A percentile compares a stretch with the other conserved stretches of the same genome.
These are phyloP conservation scores for Gossypium davidsonii DNA, from an alignment of 441 rosid genomes.

Conservation along the genomic window DNA sequence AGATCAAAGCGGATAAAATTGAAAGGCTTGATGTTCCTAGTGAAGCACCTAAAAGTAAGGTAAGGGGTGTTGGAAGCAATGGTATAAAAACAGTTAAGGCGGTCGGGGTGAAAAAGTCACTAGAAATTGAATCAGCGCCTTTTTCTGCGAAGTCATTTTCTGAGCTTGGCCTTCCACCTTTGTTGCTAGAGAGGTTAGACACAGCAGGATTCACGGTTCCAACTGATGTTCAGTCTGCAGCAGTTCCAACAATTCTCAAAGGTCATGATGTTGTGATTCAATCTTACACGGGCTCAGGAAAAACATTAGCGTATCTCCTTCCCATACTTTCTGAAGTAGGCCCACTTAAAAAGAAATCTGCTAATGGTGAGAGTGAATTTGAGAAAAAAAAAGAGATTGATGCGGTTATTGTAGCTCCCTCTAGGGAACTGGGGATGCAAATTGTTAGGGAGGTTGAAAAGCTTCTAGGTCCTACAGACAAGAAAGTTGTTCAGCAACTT, in stretches of 20 bases:
- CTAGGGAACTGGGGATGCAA: slow-evolving; percentile 90
- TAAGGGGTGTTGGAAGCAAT: slow-evolving; percentile 27
- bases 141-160: slow-evolving; percentile 73
- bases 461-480: slow-evolving; percentile 69
- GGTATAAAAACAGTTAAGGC: slow-evolving; percentile 33
- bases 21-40: slow-evolving; percentile 26
- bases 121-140: slow-evolving; percentile 42
- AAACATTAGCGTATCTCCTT: slow-evolving; percentile 74
- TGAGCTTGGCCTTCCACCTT: slow-evolving; percentile 74
- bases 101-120: slow-evolving; percentile 29
- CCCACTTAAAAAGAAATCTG: slow-evolving; percentile 43
- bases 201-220: slow-evolving; percentile 66
- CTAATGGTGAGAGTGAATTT: slow-evolving; percentile 25
- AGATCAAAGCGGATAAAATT: slow-evolving; percentile 22
- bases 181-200: slow-evolving; percentile 59
- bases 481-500: slow-evolving; percentile 80
- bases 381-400: slow-evolving; percentile 55
- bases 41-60: slow-evolving; percentile 31
- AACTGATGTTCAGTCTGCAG: slow-evolving; percentile 83
- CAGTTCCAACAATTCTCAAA: slow-evolving; percentile 64
- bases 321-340: slow-evolving; percentile 71
- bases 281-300: slow-evolving; percentile 91
- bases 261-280: slow-evolving; percentile 79
- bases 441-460: slow-evolving; percentile 86
- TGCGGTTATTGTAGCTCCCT: slow-evolving; percentile 88